Conservation (phyloP, 1,284 basidiomycete species). For the Hortiboletus rubellus region DNA sequence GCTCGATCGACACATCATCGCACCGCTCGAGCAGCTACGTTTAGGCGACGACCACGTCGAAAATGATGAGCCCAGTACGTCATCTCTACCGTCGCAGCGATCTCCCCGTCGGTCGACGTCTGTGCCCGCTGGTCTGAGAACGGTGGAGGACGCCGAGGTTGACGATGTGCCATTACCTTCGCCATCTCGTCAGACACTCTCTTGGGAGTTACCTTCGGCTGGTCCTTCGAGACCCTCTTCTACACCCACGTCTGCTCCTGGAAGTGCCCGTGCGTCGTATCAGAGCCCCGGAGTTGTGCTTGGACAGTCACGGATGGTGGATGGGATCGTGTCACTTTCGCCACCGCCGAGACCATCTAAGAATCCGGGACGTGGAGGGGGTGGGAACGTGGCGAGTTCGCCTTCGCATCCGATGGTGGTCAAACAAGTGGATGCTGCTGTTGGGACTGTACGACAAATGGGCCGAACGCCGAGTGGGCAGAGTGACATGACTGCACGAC, state of each 20-base stretch:
- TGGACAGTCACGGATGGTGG: slow-evolving; percentile 9
- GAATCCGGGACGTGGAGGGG: slow-evolving; percentile 9
- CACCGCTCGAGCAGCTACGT: slow-evolving; percentile 49
- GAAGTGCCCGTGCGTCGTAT: slow-evolving; percentile 10
- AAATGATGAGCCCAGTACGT: not conserved
- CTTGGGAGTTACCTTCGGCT: slow-evolving; percentile 8
- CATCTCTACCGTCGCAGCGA: not conserved
- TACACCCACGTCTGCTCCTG: slow-evolving; percentile 4
- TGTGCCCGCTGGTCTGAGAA: slow-evolving; percentile 14
- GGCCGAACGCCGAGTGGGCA: slow-evolving; percentile 28
- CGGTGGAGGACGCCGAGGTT: slow-evolving; percentile 6
- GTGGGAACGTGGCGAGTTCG: slow-evolving; percentile 5
- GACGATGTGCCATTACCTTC: slow-evolving; percentile 10
- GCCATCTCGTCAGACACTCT: slow-evolving; percentile 7
- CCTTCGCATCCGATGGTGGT: slow-evolving; percentile 9
- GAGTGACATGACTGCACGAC: slow-evolving; percentile 35
- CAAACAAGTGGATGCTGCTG: slow-evolving; percentile 5
- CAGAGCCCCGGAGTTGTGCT: not conserved
- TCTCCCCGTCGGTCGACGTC: slow-evolving; percentile 23
- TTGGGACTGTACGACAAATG: slow-evolving; percentile 6
- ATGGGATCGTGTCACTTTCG: slow-evolving; percentile 30
- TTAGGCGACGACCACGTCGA: slow-evolving; percentile 26
- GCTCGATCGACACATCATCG: slow-evolving; percentile 47
- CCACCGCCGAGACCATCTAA: slow-evolving; percentile 25
- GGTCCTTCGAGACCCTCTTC: slow-evolving; percentile 9